These are phyloP conservation scores for Tylopilus cervinicoccineus DNA, from an alignment of 768 basidiomycete genomes.

Conservation along the genomic window DNA sequence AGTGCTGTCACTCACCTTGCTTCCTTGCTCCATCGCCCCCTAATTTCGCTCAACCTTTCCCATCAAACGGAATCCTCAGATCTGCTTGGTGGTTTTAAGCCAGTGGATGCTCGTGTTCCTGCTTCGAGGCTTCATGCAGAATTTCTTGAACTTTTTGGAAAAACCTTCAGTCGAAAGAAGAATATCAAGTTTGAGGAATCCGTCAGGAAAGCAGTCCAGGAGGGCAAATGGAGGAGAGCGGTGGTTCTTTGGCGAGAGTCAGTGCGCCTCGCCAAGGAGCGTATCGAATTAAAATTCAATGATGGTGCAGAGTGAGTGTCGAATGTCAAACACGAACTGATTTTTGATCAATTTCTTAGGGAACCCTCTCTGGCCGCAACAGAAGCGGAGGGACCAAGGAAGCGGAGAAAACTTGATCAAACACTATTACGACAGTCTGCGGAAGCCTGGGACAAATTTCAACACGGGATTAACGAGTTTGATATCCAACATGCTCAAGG, in stretches of 20 bases:
- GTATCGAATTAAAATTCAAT: conserved; percentile 40
- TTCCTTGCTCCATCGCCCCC: conserved; percentile 63
- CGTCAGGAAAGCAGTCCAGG: conserved; percentile 74
- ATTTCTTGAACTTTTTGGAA: conserved; percentile 78
- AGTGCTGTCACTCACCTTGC: conserved; percentile 87
- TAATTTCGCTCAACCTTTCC: conserved; percentile 90
- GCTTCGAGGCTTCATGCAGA: conserved; percentile 64
- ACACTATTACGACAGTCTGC: conserved; percentile 41
- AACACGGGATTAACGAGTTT: conserved; percentile 69
- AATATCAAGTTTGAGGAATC: conserved; percentile 84
- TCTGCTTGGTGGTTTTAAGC: conserved; percentile 92
- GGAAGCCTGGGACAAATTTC: conserved; percentile 63
- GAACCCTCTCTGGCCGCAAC: conserved; percentile 27
- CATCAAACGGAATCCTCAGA: conserved; percentile 97
- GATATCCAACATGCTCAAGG: conserved; percentile 86
- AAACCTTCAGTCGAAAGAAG: conserved; percentile 85
- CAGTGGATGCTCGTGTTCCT: conserved; percentile 83
- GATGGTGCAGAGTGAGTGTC: conserved; percentile 28
- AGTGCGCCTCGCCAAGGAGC: conserved; percentile 60
- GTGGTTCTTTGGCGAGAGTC: conserved; percentile 84
- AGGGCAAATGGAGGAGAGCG: conserved; percentile 81
- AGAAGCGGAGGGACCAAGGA: conserved; percentile 51
- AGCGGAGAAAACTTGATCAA: conserved; percentile 62
- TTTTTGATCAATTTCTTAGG: conserved; percentile 1
- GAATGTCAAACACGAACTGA: background rate